Conservation (phyloP, 2,329 filamentous ascomycete genomes). For the Exophiala alcalophila region DNA sequence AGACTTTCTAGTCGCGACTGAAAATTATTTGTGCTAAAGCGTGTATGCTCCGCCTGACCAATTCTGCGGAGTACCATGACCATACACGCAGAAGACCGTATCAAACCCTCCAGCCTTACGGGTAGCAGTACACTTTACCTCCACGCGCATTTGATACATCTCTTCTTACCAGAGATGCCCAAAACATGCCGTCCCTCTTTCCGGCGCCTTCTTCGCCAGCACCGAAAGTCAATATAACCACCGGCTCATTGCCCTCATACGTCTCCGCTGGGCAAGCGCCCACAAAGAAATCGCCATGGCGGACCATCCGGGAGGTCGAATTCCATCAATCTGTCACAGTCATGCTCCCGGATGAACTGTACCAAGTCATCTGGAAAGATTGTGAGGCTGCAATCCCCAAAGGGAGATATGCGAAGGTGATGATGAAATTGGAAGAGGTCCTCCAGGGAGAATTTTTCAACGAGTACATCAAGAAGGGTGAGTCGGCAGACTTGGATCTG, state of each 20-base stretch:
- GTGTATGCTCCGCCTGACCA: no score
- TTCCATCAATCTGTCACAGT: slow-evolving; percentile 69
- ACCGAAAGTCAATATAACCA: slow-evolving; percentile 57
- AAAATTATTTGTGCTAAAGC: no score
- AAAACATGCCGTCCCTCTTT: slow-evolving; percentile 13
- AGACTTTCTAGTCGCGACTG: no score
- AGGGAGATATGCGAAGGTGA: slow-evolving; percentile 63
- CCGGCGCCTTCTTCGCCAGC: slow-evolving; percentile 2
- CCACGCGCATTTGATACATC: no score
- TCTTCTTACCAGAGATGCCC: no score
- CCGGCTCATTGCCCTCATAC: slow-evolving; percentile 57
- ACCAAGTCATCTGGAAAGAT: slow-evolving; percentile 48
- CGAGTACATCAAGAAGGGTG: slow-evolving; percentile 79
- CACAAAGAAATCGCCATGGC: slow-evolving; percentile 72
- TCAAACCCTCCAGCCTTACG: no score
- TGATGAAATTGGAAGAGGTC: slow-evolving; percentile 69
- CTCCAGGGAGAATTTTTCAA: slow-evolving; percentile 74
- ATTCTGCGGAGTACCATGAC: no score
- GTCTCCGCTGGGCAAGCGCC: slow-evolving; percentile 69
- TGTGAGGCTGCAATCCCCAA: slow-evolving; percentile 45
- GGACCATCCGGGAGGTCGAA: slow-evolving; percentile 60
- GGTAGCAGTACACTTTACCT: no score
- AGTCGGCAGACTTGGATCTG: no score
- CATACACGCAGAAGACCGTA: no score
- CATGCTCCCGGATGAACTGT: slow-evolving; percentile 60